Evolutionary conservation across 148 eudicot species (phyloP).

Genomic region (Heliamphora exappendiculata): DNA sequence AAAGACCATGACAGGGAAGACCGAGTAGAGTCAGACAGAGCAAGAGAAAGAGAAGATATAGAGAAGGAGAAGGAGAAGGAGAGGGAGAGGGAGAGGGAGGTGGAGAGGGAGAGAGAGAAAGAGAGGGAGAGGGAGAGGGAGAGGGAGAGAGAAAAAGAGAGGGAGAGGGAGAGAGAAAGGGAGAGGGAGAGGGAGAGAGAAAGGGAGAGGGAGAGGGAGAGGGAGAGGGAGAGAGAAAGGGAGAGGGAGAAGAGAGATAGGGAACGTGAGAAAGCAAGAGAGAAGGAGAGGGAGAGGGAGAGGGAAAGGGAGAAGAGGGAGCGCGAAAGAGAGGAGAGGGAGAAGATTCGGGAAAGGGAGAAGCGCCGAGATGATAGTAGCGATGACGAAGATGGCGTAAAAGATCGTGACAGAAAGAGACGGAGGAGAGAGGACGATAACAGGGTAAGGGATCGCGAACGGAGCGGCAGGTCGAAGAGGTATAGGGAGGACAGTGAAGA

Average conservation of each 20-base stretch:
- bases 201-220: neutral
- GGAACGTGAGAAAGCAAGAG: conserved; percentile 1
- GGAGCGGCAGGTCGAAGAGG: conserved; percentile 33
- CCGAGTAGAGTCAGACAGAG: conserved; percentile 22
- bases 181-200: conserved; percentile 2
- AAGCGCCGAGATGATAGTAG: conserved; percentile 36
- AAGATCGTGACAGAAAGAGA: conserved; percentile 48
- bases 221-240: conserved; percentile 13
- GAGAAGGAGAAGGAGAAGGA: conserved; percentile 23
- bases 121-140: neutral
- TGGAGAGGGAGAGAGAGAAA: conserved; percentile 5
- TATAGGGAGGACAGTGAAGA: conserved; percentile 54
- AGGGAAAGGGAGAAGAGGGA: conserved; percentile 4
- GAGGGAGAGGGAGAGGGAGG: conserved; percentile 10
- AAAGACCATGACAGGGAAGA: conserved; percentile 4
- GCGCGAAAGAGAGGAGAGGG: conserved; percentile 12
- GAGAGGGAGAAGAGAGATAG: conserved; percentile 3
- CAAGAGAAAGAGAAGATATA: conserved; percentile 19
- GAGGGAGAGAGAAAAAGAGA: neutral
- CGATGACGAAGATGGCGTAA: conserved; percentile 38
- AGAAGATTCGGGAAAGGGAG: conserved; percentile 31
- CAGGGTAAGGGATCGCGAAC: conserved; percentile 41
- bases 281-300: neutral
- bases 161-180: neutral
- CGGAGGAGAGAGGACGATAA: conserved; percentile 47